Evolutionary conservation across 2,329 filamentous ascomycete species (phyloP).

Genomic region (Colletotrichum somersetense): DNA sequence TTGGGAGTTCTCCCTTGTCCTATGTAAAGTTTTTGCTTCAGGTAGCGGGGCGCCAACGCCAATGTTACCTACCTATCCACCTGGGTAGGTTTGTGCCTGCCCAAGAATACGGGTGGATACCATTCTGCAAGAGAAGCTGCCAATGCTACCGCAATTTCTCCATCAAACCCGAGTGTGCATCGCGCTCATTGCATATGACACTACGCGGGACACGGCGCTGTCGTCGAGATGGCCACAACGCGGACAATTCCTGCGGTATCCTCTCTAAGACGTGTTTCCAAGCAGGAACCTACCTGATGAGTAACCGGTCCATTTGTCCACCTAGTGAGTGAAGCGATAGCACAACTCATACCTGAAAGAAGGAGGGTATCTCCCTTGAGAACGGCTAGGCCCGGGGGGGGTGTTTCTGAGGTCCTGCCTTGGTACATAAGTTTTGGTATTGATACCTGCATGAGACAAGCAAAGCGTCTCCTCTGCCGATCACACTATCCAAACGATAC

Average conservation of each 20-base stretch:
- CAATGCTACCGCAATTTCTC: neutral
- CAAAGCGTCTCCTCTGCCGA: constrained; percentile 4
- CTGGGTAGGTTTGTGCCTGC: neutral
- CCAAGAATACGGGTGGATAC: too few relatives aligned
- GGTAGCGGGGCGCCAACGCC: constrained; percentile 26
- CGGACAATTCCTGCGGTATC: neutral
- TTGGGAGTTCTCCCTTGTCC: constrained; percentile 11
- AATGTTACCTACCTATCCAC: neutral
- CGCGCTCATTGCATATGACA: neutral
- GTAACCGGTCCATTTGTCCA: neutral
- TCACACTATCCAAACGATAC: constrained; percentile 24
- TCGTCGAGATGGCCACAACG: neutral
- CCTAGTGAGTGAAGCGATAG: neutral
- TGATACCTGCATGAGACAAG: constrained; percentile 15
- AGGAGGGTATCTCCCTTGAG: constrained; percentile 15
- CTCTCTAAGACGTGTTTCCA: constrained; percentile 3
- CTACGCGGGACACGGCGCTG: neutral
- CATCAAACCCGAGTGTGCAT: neutral
- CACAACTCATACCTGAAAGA: neutral
- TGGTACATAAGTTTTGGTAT: neutral
- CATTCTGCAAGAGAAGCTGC: neutral
- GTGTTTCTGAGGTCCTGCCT: neutral
- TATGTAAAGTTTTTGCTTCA: constrained; percentile 4
- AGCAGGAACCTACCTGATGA: neutral
- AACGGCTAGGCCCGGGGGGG: neutral